phyloP scores from a whole-genome alignment of 2,329 filamentous ascomycete species.

The Epichloe scottii region DNA sequence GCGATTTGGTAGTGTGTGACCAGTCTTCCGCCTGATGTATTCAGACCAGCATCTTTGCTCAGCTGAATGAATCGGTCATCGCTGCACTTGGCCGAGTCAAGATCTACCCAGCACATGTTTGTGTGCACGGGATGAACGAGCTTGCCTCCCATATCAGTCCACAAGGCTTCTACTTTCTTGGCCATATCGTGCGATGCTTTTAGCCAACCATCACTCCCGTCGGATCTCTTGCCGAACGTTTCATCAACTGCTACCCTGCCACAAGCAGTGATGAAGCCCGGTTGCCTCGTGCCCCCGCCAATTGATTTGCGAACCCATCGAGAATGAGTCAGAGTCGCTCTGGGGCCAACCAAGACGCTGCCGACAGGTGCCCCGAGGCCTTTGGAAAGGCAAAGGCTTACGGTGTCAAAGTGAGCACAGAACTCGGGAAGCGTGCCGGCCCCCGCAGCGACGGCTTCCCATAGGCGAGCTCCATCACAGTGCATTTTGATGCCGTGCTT shows the following conservation, averaged over 20 bases:
- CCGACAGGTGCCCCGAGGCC: slow-evolving; percentile 73
- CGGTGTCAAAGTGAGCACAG: slow-evolving; percentile 56
- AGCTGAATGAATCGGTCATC: slow-evolving; percentile 25
- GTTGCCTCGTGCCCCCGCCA: slow-evolving; percentile 62
- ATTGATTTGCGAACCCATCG: slow-evolving; percentile 52
- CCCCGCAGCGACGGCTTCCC: slow-evolving; percentile 66
- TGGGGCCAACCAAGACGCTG: slow-evolving; percentile 52
- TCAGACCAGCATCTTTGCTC: slow-evolving; percentile 29
- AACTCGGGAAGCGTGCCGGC: slow-evolving; percentile 56
- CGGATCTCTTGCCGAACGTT: slow-evolving; percentile 26
- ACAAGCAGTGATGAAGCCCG: slow-evolving; percentile 59
- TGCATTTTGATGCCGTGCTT: slow-evolving; percentile 55
- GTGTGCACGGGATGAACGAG: slow-evolving; percentile 61
- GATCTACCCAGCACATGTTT: slow-evolving; percentile 85
- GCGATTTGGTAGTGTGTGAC: slow-evolving; percentile 50
- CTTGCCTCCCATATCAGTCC: slow-evolving; percentile 57
- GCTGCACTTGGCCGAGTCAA: slow-evolving; percentile 43
- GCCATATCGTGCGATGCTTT: slow-evolving; percentile 49
- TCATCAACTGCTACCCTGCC: slow-evolving; percentile 53
- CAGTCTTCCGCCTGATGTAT: slow-evolving; percentile 26
- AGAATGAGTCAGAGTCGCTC: slow-evolving; percentile 23
- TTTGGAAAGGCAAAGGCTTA: slow-evolving; percentile 72
- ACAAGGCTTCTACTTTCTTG: slow-evolving; percentile 52
- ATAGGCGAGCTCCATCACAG: slow-evolving; percentile 67
- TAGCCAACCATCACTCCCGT: slow-evolving; percentile 43